Conservation (phyloP, 2,329 filamentous ascomycete species). For the Alternaria triticina region DNA sequence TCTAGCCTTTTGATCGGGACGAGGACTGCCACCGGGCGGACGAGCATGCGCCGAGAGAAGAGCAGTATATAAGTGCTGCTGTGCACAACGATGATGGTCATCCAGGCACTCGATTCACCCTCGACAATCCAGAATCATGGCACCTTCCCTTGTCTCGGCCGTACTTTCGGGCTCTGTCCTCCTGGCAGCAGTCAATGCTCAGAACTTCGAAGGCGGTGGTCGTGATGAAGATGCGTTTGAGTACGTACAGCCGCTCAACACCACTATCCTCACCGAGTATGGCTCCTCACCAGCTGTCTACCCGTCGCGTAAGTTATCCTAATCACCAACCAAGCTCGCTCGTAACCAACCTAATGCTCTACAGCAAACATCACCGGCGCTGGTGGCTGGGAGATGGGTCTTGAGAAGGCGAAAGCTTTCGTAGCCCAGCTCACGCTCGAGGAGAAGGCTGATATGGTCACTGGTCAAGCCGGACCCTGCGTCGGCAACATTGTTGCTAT, state of each 20-base stretch:
- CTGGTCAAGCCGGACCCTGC: conserved; percentile 58
- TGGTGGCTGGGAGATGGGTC: conserved; percentile 42
- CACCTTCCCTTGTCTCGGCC: conserved; percentile 29
- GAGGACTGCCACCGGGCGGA: conserved; percentile 7
- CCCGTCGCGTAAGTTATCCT: conserved; percentile 33
- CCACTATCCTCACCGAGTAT: conserved; percentile 37
- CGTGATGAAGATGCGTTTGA: conserved; percentile 31
- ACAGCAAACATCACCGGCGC: conserved; percentile 37
- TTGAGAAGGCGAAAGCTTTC: conserved; percentile 42
- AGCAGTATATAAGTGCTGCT: conserved; percentile 27
- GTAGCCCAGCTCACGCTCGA: conserved; percentile 39
- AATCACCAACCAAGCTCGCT: not conserved
- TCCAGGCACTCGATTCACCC: conserved; percentile 10
- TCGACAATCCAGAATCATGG: conserved; percentile 27
- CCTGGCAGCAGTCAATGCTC: conserved; percentile 30
- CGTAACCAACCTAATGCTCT: conserved; percentile 46
- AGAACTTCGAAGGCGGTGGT: conserved; percentile 25
- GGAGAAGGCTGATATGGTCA: conserved; percentile 46
- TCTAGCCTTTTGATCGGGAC: not conserved
- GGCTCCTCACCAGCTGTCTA: conserved; percentile 37
- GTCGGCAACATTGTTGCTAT: conserved; percentile 57
- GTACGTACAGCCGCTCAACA: conserved; percentile 40
- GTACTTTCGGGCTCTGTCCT: conserved; percentile 32
- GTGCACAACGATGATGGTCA: not conserved
- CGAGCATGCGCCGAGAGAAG: not conserved